Evolutionary conservation across 208 protist species (phyloP), one percentile per base, ranked within the genome.

Genomic region (Lotmaria passim): DNA sequence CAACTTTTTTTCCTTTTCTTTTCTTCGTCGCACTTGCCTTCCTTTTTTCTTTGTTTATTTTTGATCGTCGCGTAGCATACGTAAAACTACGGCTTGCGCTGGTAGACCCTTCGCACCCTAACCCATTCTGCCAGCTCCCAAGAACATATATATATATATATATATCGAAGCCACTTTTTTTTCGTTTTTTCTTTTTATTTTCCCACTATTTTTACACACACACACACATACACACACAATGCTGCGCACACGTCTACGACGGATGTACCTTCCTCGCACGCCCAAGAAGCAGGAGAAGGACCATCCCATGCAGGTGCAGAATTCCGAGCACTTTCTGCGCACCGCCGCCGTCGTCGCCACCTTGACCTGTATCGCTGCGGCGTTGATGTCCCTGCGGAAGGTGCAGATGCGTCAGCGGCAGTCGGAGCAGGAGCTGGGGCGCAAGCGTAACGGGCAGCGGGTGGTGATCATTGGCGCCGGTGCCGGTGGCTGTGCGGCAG

Each of bases 381-480:
- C 44, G 23, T 59, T 84, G 52, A 64, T 87, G 53, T 64, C 82
- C 7, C 50, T 89, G 21, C 82, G 83, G 36, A 78, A 83, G 21
- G 44, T 78, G 33, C 83, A 87, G 31, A 43, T 75, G 34, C 71
- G 85, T 7, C 70, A 76, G 19, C 82, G 87, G n/a, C 51, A 73
- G 21, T 63, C 74, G 23, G 26, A 77, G 12, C 59, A 39, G 52
- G 69, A 79, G 24, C 63, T 82, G 19, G 39, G 50, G 21, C 46
- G 66, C 4, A 74, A 78, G 41, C 81, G 78, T 8, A 50, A 24
- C n/a, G 80, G 75, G 1, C 85, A 73, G 62, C 79, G 81, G 10
- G 91, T 96, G 3, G 79, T 96, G 7, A 92, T 96, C 33, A 48
- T 96, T 17, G 91, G 91, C 24, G 86, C 73, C 12, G 89, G 89